Base-by-base conservation (phyloP, 2,329 filamentous ascomycete genomes). In the Microdochium trichocladiopsis region DNA sequence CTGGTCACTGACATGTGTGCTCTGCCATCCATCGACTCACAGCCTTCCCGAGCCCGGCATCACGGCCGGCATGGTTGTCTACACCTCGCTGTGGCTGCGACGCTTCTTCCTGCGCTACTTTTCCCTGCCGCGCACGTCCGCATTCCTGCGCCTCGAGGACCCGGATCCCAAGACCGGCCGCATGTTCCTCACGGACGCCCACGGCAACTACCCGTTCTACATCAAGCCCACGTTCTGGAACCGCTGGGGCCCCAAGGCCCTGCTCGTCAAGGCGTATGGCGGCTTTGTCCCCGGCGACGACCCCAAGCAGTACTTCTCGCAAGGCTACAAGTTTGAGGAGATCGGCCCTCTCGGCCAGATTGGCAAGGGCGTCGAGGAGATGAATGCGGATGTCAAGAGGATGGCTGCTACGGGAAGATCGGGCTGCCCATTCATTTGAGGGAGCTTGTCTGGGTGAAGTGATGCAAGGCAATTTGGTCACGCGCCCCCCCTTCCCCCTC, bases 151-250 rank as follows among this genome's bases (percentile, higher is more conserved):
- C 52, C 68, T 69, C 2, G 70, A 78, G 0, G 22, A 25, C 10
- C 70, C 78, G 0, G 78, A 87, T 55, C 68, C 72, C 10, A 67
- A 74, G 25, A 77, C 79, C 0, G 78, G 79, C 1, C 76, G 78
- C 2, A 75, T 82, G 56, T 72, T 75, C 51, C 64, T 57, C 25
- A 69, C 60, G 64, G 58, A 69, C 0, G 58, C 71, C 36, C 88
- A 82, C 67, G 74, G 84, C 24, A 78, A 80, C 11, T 78, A 82
- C 48, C 87, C 86, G 2, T 88, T 80, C 67, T 89, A 88, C 65
- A 72, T 80, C 23, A 74, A 78, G 55, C 74, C 75, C 25, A 86
- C 78, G 0, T 65, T 79, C 41, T 81, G 76, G 80, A 81, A 76
- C 60, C 79, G 80, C 53, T 90, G 79, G 82, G 81, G 80, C 2